Conservation (phyloP, 257 asterid genomes). For the Echites panduratus region DNA sequence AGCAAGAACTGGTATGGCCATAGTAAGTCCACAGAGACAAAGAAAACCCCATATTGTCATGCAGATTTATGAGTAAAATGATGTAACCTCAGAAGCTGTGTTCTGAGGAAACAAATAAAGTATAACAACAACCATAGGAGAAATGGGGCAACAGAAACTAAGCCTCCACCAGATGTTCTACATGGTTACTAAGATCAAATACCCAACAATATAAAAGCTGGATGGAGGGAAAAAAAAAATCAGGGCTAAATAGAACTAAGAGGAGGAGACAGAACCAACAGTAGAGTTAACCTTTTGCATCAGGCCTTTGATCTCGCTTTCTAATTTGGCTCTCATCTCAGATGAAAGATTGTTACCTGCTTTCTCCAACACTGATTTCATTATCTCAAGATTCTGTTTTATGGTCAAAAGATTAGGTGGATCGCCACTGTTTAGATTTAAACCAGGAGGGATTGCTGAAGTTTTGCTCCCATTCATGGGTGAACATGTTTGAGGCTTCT, state of each 20-base stretch:
- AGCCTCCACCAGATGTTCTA: no score
- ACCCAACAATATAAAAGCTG: background rate
- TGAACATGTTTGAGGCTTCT: slow-evolving; percentile 9
- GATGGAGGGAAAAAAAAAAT: background rate
- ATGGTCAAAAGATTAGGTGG: slow-evolving; percentile 41
- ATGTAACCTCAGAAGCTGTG: no score
- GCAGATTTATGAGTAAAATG: no score
- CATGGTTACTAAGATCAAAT: no score
- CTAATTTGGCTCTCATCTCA: slow-evolving; percentile 56
- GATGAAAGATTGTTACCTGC: slow-evolving; percentile 52
- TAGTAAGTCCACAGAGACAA: no score
- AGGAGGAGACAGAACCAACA: slow-evolving; percentile 33
- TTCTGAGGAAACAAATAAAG: no score
- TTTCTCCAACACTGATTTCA: slow-evolving; percentile 63
- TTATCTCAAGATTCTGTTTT: slow-evolving; percentile 66
- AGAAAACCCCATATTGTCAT: no score
- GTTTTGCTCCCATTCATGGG: slow-evolving; percentile 22
- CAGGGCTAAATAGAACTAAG: slow-evolving; percentile 18
- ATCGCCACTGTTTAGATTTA: slow-evolving; percentile 15
- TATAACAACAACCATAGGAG: no score
- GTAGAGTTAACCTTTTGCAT: slow-evolving; percentile 46
- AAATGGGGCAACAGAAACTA: no score
- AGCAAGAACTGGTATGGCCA: no score
- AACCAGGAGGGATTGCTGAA: slow-evolving; percentile 14
- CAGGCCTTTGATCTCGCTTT: slow-evolving; percentile 57